phyloP scores from a whole-genome alignment of 176 grass and related monocot genomes.

The Elaeis guineensis region DNA sequence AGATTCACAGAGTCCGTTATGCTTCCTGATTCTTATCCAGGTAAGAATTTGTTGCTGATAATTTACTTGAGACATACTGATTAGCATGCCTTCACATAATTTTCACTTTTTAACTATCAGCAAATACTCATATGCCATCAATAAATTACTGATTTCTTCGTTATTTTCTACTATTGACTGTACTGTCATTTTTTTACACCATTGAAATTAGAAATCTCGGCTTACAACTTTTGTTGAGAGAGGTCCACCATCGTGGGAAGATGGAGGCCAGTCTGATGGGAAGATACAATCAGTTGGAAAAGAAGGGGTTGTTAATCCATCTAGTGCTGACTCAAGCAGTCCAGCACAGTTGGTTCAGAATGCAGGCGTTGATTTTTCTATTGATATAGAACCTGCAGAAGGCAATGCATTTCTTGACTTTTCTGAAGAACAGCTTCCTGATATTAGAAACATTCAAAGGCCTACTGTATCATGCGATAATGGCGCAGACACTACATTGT shows the following conservation, averaged over 20 bases:
- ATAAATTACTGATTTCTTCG: too few species aligned
- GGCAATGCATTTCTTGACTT: slow-evolving; percentile 45
- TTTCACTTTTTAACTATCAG: too few species aligned
- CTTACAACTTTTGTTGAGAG: slow-evolving; percentile 88
- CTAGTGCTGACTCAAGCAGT: slow-evolving; percentile 27
- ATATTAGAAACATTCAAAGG: slow-evolving; percentile 45
- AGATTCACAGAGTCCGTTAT: slow-evolving; percentile 82
- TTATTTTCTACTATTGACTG: not conserved
- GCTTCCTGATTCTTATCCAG: slow-evolving; percentile 98
- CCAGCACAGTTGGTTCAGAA: slow-evolving; percentile 29
- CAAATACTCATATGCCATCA: too few species aligned
- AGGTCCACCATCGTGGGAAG: slow-evolving; percentile 80
- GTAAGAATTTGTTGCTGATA: slow-evolving; percentile 13
- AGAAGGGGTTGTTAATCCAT: slow-evolving; percentile 30
- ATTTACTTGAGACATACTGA: too few species aligned
- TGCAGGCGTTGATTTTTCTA: slow-evolving; percentile 33
- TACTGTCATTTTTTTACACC: slow-evolving; percentile 22
- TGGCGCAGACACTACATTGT: slow-evolving; percentile 22
- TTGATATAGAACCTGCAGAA: slow-evolving; percentile 52
- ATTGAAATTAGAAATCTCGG: slow-evolving; percentile 71
- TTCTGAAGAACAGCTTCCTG: slow-evolving; percentile 48
- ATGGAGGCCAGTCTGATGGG: slow-evolving; percentile 23
- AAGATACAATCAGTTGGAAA: slow-evolving; percentile 26
- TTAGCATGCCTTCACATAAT: too few species aligned
- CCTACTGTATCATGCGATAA: slow-evolving; percentile 23